Percentiles rank a stretch among this genome's conserved stretches.
These are phyloP conservation scores for Mycena citricolor DNA, from an alignment of 1,284 basidiomycete genomes.

Conservation along the genomic window DNA sequence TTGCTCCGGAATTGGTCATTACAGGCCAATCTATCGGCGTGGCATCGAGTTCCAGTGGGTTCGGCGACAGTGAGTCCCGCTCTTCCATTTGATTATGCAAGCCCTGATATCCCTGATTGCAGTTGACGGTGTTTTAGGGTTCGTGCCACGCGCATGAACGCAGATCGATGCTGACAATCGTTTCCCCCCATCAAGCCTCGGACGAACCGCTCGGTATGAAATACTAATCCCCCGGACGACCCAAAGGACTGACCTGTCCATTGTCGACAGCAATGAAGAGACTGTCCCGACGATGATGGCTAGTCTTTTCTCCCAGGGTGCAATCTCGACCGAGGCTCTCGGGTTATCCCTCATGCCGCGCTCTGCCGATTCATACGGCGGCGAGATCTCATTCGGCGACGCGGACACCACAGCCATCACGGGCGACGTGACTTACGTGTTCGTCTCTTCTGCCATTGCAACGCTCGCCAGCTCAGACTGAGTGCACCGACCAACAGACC, in stretches of 20 bases:
- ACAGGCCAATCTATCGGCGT: slow-evolving; percentile 38
- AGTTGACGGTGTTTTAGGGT: slow-evolving; percentile 18
- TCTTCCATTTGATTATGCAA: slow-evolving; percentile 39
- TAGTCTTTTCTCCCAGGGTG: slow-evolving; percentile 15
- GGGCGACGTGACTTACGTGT: slow-evolving; percentile 11
- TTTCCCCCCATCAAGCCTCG: too few species aligned
- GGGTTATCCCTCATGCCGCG: slow-evolving; percentile 23
- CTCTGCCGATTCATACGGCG: slow-evolving; percentile 11
- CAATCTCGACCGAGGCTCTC: slow-evolving; percentile 17
- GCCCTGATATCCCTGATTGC: slow-evolving; percentile 9
- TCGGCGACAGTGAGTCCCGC: slow-evolving; percentile 34
- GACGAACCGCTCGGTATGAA: too few species aligned
- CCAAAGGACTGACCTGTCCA: neutral
- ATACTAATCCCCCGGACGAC: neutral
- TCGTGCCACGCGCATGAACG: slow-evolving; percentile 32
- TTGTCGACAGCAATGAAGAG: too few species aligned
- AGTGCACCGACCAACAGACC: too few species aligned
- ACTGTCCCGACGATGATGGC: slow-evolving; percentile 15
- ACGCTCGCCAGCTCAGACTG: too few species aligned
- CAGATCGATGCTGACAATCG: neutral
- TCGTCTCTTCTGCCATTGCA: too few species aligned
- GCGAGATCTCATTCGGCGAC: slow-evolving; percentile 26
- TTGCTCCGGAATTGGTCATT: slow-evolving; percentile 29
- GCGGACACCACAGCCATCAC: slow-evolving; percentile 12
- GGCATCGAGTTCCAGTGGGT: slow-evolving; percentile 30